Base-by-base conservation (phyloP, 768 basidiomycete genomes). In the Auriscalpium orientale region DNA sequence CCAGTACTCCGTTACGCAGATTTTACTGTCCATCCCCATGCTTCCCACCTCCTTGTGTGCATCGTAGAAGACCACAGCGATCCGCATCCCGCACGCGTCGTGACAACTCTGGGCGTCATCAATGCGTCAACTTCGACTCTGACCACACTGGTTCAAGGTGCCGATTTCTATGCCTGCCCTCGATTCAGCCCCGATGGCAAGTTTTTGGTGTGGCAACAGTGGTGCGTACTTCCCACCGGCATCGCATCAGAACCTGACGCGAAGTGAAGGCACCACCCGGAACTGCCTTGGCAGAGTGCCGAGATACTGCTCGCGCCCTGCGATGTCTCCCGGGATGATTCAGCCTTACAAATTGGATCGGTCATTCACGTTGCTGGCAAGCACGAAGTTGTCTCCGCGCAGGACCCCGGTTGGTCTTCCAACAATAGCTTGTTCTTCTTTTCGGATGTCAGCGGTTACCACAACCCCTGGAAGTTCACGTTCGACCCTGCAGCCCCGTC, bases 401-500 rank as follows among this genome's bases (percentile, higher is more conserved):
- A 64, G 11, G 84, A 85, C 61, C 84, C 89, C 0, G 62, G 69
- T 7, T 90, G 88, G 87, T 67, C 74, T 4, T 73, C 71, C 55
- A 72, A 83, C 60, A 75, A 80, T 34, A 74, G 68, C 4, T 71
- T 91, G 40, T 70, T 85, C 47, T 89, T 84, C 69, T 81, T 83
- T 8, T 78, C 74, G 35, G 89, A 91, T 60, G 72, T 74, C 53
- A 79, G 80, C 15, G 86, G 85, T 0, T 91, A 76, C 65, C 75
- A 79, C 56, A 87, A 90, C 63, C 84, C 89, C 0, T 89, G 80
- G 77, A 74, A 43, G 9, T 67, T 54, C 53, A 44, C 54, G 16
- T 57, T 57, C 46, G 55, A 56, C 21, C 21, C 55, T 1, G 12
- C 53, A 9, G 34, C 62, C 53, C 58, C 59, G 22, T 16, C 58